Evolutionary conservation across 768 basidiomycete genomes (phyloP), one percentile per base, ranked within the genome.

Genomic region (Auricularia auricula-judae): DNA sequence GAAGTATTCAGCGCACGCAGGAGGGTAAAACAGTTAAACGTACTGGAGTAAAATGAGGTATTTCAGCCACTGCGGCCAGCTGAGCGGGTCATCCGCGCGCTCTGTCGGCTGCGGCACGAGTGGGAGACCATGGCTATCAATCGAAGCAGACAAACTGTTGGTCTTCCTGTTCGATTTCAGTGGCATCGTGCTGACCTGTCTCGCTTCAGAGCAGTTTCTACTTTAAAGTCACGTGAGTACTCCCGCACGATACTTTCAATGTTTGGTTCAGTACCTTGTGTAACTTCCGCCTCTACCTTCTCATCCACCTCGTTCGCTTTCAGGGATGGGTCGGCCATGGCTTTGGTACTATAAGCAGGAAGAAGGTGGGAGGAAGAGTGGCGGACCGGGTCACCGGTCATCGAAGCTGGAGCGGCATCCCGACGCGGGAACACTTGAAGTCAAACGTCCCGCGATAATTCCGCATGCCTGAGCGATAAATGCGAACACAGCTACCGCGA

Each of bases 21-120:
- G 62, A 62, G 21, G 61, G 64, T 21, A 53, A 21, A 18, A 66
- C 56, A 1, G 36, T 62, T 3, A 51, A 62, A 8, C 47, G 36
- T 44, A 62, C 35, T 33, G 35, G 39, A 39, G 59, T 36, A 36
- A 34, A 33, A 63, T 36, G 23, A 64, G n/a, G 44, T 60, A 39
- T 34, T 66, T 66, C 36, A 64, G 53, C 53, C 62, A 64, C 56
- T 53, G 51, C 75, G 78, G 77, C 62, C 78, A 80, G 65, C 78
- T 79, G 63, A 80, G 70, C 36, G 78, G 79, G 68, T 80, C 79
- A 44, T 70, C 71, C n/a, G 74, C 73, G 16, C 74, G 75, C 44
- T 68, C 67, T 3, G 77, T 73, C 16, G 79, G 79, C 58, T 81
- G 79, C 36, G 80, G 79, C 53, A 77, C 71, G 60, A 81, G 74